phyloP scores from a whole-genome alignment of 148 eudicot species.

The Dysphania ambrosioides region DNA sequence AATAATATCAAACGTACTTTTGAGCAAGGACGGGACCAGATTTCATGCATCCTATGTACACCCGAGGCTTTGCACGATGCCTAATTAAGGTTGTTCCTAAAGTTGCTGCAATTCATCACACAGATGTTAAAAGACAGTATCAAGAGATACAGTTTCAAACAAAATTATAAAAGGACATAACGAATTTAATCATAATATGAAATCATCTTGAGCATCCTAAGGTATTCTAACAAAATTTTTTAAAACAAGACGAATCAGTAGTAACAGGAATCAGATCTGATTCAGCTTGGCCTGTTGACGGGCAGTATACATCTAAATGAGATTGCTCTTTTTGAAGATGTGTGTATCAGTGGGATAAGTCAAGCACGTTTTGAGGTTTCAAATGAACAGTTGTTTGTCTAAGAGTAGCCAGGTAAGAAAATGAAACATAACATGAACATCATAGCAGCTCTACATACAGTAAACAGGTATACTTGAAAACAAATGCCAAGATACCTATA shows the following conservation, averaged over 20 bases:
- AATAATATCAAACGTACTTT: conserved; percentile 39
- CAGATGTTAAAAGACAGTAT: background rate
- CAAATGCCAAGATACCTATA: conserved; percentile 46
- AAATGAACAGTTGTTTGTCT: background rate
- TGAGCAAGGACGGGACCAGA: conserved; percentile 94
- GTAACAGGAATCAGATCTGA: background rate
- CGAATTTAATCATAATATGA: background rate
- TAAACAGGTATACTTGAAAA: background rate
- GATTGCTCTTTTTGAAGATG: background rate
- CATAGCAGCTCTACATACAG: background rate
- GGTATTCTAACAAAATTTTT: background rate
- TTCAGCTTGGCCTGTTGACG: background rate
- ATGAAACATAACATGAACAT: background rate
- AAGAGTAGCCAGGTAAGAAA: background rate
- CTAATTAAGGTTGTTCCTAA: conserved; percentile 56
- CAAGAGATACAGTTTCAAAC: too few species aligned
- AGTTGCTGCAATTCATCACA: conserved; percentile 43
- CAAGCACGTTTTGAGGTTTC: background rate
- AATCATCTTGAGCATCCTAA: background rate
- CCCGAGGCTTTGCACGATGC: conserved; percentile 62
- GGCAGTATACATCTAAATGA: background rate
- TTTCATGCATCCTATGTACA: conserved; percentile 90
- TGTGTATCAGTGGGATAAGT: background rate
- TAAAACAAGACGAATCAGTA: background rate
- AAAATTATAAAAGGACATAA: background rate